Conservation (phyloP, 768 basidiomycete genomes). For the Lactarius quietus region DNA sequence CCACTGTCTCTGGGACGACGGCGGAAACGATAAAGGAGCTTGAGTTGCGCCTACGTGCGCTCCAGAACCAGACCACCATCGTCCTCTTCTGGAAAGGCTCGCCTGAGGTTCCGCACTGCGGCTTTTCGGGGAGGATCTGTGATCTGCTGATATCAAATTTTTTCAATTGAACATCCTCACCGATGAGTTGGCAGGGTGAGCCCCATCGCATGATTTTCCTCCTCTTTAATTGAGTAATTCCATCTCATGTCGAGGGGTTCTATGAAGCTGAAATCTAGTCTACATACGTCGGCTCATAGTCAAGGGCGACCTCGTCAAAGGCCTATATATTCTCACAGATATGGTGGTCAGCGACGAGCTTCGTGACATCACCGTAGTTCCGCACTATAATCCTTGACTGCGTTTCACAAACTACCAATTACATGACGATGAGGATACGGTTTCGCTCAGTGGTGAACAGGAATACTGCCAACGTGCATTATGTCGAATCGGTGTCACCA, state of each 20-base stretch:
- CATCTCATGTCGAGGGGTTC: constrained; percentile 36
- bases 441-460: too few relatives aligned
- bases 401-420: too few relatives aligned
- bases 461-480: too few relatives aligned
- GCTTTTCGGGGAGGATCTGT: constrained; percentile 57
- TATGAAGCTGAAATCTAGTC: constrained; percentile 62
- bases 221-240: too few relatives aligned
- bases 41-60: constrained; percentile 50
- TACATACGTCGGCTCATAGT: constrained; percentile 66
- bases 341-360: constrained; percentile 83
- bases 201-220: too few relatives aligned
- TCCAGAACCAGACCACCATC: constrained; percentile 72
- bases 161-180: too few relatives aligned
- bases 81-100: constrained; percentile 66
- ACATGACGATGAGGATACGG: too few relatives aligned
- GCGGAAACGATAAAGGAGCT: constrained; percentile 66
- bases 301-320: constrained; percentile 92
- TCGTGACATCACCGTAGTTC: constrained; percentile 36
- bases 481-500: too few relatives aligned
- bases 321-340: constrained; percentile 88
- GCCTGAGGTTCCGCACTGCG: constrained; percentile 56
- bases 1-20: constrained; percentile 24
- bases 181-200: too few relatives aligned
- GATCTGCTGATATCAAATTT: constrained; percentile 49
- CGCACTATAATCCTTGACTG: too few relatives aligned